Evolutionary conservation across 768 basidiomycete species (phyloP).

Genomic region (Lactarius akahatsu): DNA sequence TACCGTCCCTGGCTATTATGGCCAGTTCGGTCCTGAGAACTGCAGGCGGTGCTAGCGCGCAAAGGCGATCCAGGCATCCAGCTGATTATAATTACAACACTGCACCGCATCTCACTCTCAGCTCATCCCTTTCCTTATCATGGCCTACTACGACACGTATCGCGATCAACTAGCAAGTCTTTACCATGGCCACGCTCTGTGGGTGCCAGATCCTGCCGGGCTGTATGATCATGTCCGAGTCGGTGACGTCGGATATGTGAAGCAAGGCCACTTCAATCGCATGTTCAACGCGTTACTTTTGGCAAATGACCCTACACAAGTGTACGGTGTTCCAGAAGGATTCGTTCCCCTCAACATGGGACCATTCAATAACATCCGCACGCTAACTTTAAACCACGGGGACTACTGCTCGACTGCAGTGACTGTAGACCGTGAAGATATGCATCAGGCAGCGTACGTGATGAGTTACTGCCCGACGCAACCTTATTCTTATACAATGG

Average conservation of each 20-base stretch:
- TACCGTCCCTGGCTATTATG: not conserved
- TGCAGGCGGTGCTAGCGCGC: not conserved
- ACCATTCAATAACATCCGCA: conserved; percentile 17
- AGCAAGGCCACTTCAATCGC: conserved; percentile 22
- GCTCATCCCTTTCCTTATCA: not conserved
- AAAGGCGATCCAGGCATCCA: not conserved
- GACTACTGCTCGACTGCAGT: conserved; percentile 17
- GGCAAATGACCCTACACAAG: conserved; percentile 1
- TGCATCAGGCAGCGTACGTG: conserved; percentile 16
- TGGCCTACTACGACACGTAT: conserved; percentile 16
- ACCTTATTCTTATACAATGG: not conserved
- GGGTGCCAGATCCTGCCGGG: conserved; percentile 26
- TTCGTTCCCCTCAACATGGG: conserved; percentile 20
- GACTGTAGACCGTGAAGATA: not conserved
- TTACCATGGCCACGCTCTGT: conserved; percentile 21
- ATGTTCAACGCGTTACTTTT: conserved; percentile 27
- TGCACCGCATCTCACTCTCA: not conserved
- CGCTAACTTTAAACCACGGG: not conserved
- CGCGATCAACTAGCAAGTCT: conserved; percentile 13
- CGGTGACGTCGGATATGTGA: conserved; percentile 29
- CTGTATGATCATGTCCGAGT: conserved; percentile 25
- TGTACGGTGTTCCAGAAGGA: conserved; percentile 5
- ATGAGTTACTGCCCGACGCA: not conserved
- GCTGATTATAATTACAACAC: not conserved
- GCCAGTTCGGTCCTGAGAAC: not conserved